Conservation (phyloP, 331 rosid genomes). For the Dryas integrifolia region DNA sequence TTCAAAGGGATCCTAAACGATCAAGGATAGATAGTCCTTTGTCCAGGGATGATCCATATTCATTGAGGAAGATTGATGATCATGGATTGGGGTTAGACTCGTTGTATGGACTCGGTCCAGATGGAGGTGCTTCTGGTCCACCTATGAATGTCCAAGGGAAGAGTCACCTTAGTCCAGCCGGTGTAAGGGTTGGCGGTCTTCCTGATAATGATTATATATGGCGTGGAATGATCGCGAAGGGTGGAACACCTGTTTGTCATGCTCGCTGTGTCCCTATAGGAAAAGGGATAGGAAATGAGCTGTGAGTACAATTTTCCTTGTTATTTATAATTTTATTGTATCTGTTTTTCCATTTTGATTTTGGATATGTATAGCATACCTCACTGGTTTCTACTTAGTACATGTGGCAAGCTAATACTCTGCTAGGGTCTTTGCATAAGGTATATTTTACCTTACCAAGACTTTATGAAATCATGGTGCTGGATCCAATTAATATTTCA, state of each 20-base stretch:
- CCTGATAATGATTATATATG: conserved; percentile 61
- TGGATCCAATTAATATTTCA: neutral
- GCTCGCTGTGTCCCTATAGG: conserved; percentile 83
- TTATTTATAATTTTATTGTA: conserved; percentile 10
- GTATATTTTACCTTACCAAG: neutral
- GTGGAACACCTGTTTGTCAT: conserved; percentile 78
- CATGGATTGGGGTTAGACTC: conserved; percentile 46
- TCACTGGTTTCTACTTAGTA: neutral
- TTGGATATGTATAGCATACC: neutral
- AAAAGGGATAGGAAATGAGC: conserved; percentile 58
- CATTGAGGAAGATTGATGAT: conserved; percentile 49
- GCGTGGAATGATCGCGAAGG: conserved; percentile 86
- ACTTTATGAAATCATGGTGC: neutral
- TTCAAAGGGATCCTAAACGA: conserved; percentile 66
- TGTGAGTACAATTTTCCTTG: conserved; percentile 54
- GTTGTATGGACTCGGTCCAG: conserved; percentile 47
- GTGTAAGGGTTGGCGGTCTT: conserved; percentile 50
- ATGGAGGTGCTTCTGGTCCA: conserved; percentile 47
- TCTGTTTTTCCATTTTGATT: conserved; percentile 12
- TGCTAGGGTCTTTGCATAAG: neutral
- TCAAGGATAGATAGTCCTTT: conserved; percentile 51
- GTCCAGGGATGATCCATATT: conserved; percentile 44
- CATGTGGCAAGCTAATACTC: neutral
- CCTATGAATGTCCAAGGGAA: conserved; percentile 46
- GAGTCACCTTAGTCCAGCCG: conserved; percentile 48